Conservation (phyloP, 176 grass and related monocot species). For the Juncus effusus region DNA sequence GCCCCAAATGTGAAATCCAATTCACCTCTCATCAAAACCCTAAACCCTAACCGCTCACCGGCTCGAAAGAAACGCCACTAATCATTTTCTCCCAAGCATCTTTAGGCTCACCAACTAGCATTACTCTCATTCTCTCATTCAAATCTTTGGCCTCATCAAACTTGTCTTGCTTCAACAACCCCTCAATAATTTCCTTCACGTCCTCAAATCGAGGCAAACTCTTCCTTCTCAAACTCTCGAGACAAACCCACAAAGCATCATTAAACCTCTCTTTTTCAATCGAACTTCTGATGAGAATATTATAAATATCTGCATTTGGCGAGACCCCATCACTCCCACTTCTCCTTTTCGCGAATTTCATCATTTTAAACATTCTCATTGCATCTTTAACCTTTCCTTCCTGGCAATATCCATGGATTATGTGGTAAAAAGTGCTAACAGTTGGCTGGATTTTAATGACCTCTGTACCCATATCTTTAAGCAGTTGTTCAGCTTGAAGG, state of each 20-base stretch:
- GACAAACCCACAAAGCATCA: conserved; percentile 53
- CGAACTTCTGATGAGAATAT: conserved; percentile 50
- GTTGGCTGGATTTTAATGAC: conserved; percentile 43
- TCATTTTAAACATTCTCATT: conserved; percentile 61
- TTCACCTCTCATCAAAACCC: background rate
- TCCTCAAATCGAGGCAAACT: conserved; percentile 50
- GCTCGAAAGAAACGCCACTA: conserved; percentile 46
- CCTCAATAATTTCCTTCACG: conserved; percentile 67
- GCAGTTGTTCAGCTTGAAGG: conserved; percentile 64
- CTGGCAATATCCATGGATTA: conserved; percentile 72
- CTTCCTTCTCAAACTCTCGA: conserved; percentile 64
- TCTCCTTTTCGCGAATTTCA: conserved; percentile 69
- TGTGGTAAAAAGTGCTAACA: conserved; percentile 48
- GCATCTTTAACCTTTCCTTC: conserved; percentile 45
- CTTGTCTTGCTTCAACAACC: conserved; percentile 49
- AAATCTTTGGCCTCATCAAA: conserved; percentile 57
- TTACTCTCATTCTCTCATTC: conserved; percentile 50
- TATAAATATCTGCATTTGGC: conserved; percentile 44
- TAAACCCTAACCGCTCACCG: conserved; percentile 36
- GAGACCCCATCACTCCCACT: conserved; percentile 60
- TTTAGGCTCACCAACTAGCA: conserved; percentile 60
- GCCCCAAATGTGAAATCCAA: background rate
- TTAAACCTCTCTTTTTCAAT: conserved; percentile 54
- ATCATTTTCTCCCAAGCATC: conserved; percentile 68
- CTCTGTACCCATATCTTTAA: conserved; percentile 63